These are phyloP conservation scores for Coemansia sp. DNA, from an alignment of 371 early-diverging fungal species.

Conservation along the genomic window DNA sequence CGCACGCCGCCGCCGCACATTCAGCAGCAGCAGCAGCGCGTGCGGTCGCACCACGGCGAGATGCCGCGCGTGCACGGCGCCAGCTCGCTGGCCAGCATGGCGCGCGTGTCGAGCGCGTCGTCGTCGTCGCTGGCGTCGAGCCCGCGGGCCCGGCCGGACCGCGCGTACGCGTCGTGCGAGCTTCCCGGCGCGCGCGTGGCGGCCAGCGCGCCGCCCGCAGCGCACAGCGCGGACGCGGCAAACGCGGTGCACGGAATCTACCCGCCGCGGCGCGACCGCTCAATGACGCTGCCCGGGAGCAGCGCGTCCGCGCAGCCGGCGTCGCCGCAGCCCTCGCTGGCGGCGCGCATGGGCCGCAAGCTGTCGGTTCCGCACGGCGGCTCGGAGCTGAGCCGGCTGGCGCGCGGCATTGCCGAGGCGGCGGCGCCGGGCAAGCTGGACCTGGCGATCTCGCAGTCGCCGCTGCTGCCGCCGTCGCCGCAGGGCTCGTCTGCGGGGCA, in stretches of 20 bases:
- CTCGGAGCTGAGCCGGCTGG: conserved; percentile 3
- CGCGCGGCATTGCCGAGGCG: conserved; percentile 1
- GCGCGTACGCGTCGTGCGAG: not conserved
- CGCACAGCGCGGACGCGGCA: conserved; percentile 18
- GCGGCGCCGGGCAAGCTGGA: not conserved
- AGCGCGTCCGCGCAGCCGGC: not conserved
- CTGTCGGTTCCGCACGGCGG: conserved; percentile 12
- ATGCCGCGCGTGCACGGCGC: conserved; percentile 9
- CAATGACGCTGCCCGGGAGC: conserved; percentile 24
- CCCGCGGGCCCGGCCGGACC: not conserved
- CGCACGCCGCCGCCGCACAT: conserved; percentile 12
- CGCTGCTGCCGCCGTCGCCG: conserved; percentile 26
- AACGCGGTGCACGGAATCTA: conserved; percentile 1
- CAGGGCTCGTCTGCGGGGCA: conserved; percentile 1
- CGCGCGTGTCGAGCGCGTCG: not conserved
- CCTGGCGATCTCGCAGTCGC: conserved; percentile 23
- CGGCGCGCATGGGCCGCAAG: conserved; percentile 18
- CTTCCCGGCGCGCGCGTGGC: not conserved
- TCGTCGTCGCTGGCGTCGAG: conserved; percentile 1
- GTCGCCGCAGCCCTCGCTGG: not conserved
- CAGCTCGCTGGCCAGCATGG: conserved; percentile 15
- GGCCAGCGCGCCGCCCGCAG: not conserved
- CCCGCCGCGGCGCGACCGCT: conserved; percentile 27
- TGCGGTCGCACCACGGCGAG: conserved; percentile 16
- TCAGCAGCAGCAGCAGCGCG: conserved; percentile 6